Conservation (phyloP, 2,329 filamentous ascomycete genomes). For the Ceratocystis cacaofunesta region DNA sequence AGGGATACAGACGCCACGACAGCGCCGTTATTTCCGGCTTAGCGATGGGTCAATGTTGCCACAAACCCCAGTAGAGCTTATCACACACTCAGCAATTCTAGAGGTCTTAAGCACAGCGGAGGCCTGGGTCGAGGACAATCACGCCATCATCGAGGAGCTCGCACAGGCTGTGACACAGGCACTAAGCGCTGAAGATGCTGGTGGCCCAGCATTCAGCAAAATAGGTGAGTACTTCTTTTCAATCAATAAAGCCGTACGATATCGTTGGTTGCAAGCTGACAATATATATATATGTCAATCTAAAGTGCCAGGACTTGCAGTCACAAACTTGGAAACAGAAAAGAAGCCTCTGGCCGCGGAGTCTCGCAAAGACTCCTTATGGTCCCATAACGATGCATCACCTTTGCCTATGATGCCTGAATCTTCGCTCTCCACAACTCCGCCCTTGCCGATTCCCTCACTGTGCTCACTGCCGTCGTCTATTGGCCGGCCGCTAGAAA, state of each 20-base stretch:
- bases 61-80: background rate
- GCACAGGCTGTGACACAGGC: background rate
- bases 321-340: background rate
- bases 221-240: background rate
- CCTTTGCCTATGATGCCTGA: background rate
- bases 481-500: background rate
- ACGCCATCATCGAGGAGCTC: background rate
- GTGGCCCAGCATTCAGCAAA: background rate
- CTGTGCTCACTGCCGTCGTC: background rate
- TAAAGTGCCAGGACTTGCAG: background rate
- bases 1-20: background rate
- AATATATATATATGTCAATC: background rate
- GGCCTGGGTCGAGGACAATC: background rate
- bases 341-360: background rate
- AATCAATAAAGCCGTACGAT: background rate
- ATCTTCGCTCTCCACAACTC: background rate
- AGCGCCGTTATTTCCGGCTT: background rate
- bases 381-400: background rate
- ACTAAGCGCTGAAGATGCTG: background rate
- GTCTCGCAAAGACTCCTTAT: background rate
- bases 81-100: background rate
- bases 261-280: background rate
- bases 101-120: background rate
- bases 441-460: background rate
- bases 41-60: background rate